These are phyloP conservation scores for Penicillium ochrochloron DNA, from an alignment of 495 filamentous ascomycete genomes.

Conservation along the genomic window DNA sequence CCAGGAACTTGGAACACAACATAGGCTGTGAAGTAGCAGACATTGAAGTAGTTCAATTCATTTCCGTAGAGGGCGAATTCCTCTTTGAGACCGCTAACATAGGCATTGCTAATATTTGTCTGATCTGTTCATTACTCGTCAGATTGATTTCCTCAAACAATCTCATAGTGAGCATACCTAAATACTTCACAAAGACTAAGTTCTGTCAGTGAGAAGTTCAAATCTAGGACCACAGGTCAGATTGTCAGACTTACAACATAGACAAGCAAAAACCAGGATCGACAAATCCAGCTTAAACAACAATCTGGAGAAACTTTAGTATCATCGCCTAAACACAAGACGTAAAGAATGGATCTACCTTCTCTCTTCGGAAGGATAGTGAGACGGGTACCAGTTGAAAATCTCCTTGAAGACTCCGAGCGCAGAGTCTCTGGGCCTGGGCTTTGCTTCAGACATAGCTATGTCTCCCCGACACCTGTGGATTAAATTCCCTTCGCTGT, in stretches of 20 bases:
- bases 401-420: conserved; percentile 48
- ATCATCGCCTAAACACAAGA: background rate
- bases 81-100: conserved; percentile 64
- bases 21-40: conserved; percentile 46
- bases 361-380: conserved; percentile 46
- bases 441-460: conserved; percentile 30
- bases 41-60: conserved; percentile 51
- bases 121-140: conserved; percentile 35
- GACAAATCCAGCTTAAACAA: conserved; percentile 41
- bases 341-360: conserved; percentile 31
- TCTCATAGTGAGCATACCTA: conserved; percentile 25
- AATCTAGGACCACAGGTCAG: background rate
- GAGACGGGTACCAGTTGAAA: conserved; percentile 54
- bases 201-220: background rate
- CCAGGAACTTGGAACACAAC: conserved; percentile 47
- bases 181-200: conserved; percentile 42
- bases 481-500: background rate
- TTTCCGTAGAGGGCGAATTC: conserved; percentile 61
- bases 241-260: conserved; percentile 42
- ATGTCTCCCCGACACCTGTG: background rate
- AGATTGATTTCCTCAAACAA: background rate
- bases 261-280: conserved; percentile 41
- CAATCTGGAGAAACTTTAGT: conserved; percentile 25
- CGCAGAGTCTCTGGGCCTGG: conserved; percentile 24
- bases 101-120: conserved; percentile 56